A percentile compares a stretch with the other conserved stretches of the same genome.
These are phyloP conservation scores for Plasmodium coatneyi DNA, from an alignment of 169 alveolate genomes.

Conservation along the genomic window DNA sequence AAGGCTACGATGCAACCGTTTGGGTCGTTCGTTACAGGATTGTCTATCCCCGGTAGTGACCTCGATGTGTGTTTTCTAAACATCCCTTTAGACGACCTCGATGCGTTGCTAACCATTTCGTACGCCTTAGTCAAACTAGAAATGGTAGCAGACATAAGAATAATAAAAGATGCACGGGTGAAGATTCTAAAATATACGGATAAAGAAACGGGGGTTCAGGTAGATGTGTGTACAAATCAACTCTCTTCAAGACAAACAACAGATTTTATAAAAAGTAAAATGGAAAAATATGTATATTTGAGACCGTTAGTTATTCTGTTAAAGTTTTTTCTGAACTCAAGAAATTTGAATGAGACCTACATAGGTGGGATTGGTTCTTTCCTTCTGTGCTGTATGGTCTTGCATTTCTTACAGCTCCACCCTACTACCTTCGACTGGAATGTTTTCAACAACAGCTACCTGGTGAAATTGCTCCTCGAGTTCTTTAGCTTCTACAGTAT, in stretches of 20 bases:
- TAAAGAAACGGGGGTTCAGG: slow-evolving; percentile 50
- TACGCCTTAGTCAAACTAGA: slow-evolving; percentile 46
- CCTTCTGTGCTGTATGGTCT: slow-evolving; percentile 83
- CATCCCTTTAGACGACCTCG: slow-evolving; percentile 4
- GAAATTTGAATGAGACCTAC: slow-evolving; percentile 84
- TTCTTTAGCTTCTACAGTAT: slow-evolving; percentile 85
- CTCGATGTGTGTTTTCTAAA: slow-evolving; percentile 55
- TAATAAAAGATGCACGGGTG: slow-evolving; percentile 56
- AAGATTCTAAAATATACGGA: slow-evolving; percentile 59
- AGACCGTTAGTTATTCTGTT: slow-evolving; percentile 81
- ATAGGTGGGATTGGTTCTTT: slow-evolving; percentile 86
- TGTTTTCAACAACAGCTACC: slow-evolving; percentile 63
- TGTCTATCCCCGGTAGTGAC: slow-evolving; percentile 64
- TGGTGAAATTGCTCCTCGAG: slow-evolving; percentile 77
- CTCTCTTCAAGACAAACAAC: slow-evolving; percentile 59
- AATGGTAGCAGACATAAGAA: neutral
- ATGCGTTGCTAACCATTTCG: slow-evolving; percentile 9
- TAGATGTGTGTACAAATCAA: slow-evolving; percentile 65
- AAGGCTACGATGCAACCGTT: slow-evolving; percentile 41
- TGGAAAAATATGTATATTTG: slow-evolving; percentile 79
- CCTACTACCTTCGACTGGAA: slow-evolving; percentile 67
- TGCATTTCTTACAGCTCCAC: slow-evolving; percentile 83
- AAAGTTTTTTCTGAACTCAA: slow-evolving; percentile 80
- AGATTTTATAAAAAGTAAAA: slow-evolving; percentile 58
- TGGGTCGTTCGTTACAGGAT: slow-evolving; percentile 65